Evolutionary conservation across 164 flowering plant genomes (phyloP).

Genomic region (Nymphaea colorata): DNA sequence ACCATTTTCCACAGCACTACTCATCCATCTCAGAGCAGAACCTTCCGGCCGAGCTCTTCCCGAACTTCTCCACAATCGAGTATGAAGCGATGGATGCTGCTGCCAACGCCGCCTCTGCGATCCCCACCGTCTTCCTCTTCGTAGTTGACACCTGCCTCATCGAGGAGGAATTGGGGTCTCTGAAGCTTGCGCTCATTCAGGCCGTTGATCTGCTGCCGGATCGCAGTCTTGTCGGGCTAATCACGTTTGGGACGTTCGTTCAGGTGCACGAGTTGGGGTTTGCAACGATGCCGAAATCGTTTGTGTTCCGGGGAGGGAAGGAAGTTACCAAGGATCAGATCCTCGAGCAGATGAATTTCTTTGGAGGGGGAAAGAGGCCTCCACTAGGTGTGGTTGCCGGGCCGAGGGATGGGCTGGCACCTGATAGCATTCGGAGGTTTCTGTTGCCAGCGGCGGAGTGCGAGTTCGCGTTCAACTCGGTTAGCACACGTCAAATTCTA

Average conservation of each 20-base stretch:
- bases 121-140: slow-evolving; percentile 54
- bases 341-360: slow-evolving; percentile 78
- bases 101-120: slow-evolving; percentile 6
- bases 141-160: slow-evolving; percentile 75
- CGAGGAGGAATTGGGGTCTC: slow-evolving; percentile 72
- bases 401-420: slow-evolving; percentile 59
- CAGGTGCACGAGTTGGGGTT: slow-evolving; percentile 90
- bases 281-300: slow-evolving; percentile 48
- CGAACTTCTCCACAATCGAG: slow-evolving; percentile 79
- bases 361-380: slow-evolving; percentile 60
- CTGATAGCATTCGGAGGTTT: slow-evolving; percentile 65
- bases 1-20: slow-evolving; percentile 74
- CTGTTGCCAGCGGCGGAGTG: slow-evolving; percentile 86
- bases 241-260: slow-evolving; percentile 79
- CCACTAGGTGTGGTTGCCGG: slow-evolving; percentile 72
- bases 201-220: slow-evolving; percentile 74
- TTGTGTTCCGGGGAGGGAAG: slow-evolving; percentile 79
- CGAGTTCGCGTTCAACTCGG: slow-evolving; percentile 71
- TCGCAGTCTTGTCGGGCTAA: slow-evolving; percentile 63
- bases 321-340: slow-evolving; percentile 70
- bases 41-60: slow-evolving; percentile 79
- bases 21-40: slow-evolving; percentile 59
- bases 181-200: slow-evolving; percentile 61
- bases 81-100: slow-evolving; percentile 29
- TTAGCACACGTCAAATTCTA: slow-evolving; percentile 8